These are phyloP conservation scores for Aspergillus intermedius DNA, from an alignment of 2,329 filamentous ascomycete species.

Conservation along the genomic window DNA sequence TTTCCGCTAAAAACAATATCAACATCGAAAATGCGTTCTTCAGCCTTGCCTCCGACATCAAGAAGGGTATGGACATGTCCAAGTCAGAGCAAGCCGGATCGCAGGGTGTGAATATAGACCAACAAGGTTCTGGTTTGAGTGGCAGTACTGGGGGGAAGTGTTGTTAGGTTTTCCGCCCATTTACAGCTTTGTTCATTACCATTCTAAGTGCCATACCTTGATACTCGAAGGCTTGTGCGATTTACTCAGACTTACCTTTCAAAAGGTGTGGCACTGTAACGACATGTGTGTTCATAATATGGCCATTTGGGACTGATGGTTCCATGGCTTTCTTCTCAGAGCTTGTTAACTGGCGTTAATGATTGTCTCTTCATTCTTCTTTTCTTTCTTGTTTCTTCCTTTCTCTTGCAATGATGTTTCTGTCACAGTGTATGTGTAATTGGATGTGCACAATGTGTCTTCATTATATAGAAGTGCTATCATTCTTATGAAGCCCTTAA, in stretches of 20 bases:
- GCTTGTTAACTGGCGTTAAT: not conserved
- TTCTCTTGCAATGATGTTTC: not conserved
- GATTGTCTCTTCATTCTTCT: not conserved
- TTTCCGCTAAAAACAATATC: conserved; percentile 98
- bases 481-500: not conserved
- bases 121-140: conserved; percentile 46
- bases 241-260: not conserved
- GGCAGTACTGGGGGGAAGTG: conserved; percentile 62
- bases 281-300: not conserved
- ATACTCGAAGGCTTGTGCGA: not conserved
- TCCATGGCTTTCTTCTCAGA: not conserved
- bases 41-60: conserved; percentile 90
- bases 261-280: not conserved
- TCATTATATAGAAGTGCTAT: not conserved
- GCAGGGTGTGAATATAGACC: conserved; percentile 63
- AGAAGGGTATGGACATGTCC: conserved; percentile 93
- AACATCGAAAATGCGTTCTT: conserved; percentile 99
- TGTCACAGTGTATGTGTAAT: not conserved
- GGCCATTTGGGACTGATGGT: not conserved
- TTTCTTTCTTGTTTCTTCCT: conserved; percentile 1
- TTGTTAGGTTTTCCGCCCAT: conserved; percentile 50
- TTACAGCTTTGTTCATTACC: not conserved
- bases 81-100: conserved; percentile 62
- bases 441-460: not conserved
- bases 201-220: not conserved